Evolutionary conservation across 169 alveolate species (phyloP), one percentile per base, ranked within the genome.

Genomic region (Plasmodium billcollinsi): DNA sequence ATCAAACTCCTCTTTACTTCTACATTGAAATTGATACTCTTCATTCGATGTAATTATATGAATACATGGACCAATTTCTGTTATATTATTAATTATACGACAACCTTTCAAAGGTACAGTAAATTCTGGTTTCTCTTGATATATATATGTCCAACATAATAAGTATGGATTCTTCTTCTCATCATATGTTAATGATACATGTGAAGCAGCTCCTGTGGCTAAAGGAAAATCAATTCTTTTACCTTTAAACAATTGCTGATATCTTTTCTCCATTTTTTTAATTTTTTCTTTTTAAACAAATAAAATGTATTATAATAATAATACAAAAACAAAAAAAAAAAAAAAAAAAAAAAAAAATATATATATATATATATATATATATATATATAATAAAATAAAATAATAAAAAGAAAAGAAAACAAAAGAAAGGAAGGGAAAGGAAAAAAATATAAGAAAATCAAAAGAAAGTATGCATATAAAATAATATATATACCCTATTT

Each of bases 121-220:
- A 21, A 83, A 83, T 70, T 83, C 91, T 18, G 91, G 85, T 12
- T 83, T 70, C 71, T 83, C 91, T 43, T 69, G 85, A 70, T 63
- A 43, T 62, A 83, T 67, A 83, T 29, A 83, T 2, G 91, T 69
- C 80, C 80, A 83, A 49, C 91, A 83, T 56, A 83, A 62, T 20
- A 83, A 70, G 61, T 83, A 83, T 33, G 91, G 91, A 47, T 83
- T 70, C 73, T 83, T 83, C 73, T 83, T 83, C 45, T 83, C 91
- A 83, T 83, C 91, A 83, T 83, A 83, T 61, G 63, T 70, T 70
- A 83, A 73, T 14, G 91, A 83, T n/a, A 83, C 91, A 47, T 83
- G 83, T 45, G 91, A 69, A 33, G 91, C 91, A 43, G 91, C 91
- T 6, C 91, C 91, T 33, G 91, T 83, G 21, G 91, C 91, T 72